Conservation (phyloP, 2,329 filamentous ascomycete genomes). For the Fusarium hostae region DNA sequence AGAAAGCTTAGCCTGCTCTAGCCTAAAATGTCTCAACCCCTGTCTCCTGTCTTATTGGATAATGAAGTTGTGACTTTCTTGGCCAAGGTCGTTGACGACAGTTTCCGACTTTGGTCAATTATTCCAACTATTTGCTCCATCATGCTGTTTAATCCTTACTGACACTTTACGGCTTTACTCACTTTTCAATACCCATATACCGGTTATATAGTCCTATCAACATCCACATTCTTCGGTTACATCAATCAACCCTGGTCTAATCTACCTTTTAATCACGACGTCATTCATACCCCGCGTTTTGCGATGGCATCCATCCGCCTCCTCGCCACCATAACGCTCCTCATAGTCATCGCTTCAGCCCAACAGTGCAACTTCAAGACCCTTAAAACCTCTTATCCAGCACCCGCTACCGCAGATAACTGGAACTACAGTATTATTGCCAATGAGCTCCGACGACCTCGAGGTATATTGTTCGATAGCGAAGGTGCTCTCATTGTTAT, state of each 20-base stretch:
- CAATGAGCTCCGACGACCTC: conserved; percentile 55
- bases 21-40: not conserved
- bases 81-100: not conserved
- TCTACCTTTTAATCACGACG: not conserved
- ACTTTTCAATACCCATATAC: not conserved
- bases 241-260: not conserved
- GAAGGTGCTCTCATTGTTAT: conserved; percentile 59
- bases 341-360: conserved; percentile 14
- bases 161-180: not conserved
- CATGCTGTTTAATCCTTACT: not conserved
- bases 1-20: not conserved
- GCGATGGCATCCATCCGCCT: conserved; percentile 26
- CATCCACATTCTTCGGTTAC: no score
- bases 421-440: conserved; percentile 59
- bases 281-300: conserved; percentile 20
- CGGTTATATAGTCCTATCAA: not conserved
- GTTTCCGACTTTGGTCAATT: not conserved
- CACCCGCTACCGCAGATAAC: conserved; percentile 53
- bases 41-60: not conserved
- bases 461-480: conserved; percentile 59
- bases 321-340: conserved; percentile 20
- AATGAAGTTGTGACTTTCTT: not conserved
- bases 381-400: conserved; percentile 50
- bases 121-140: not conserved
- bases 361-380: conserved; percentile 38